phyloP scores from a whole-genome alignment of 192 early-diverging fungal species.

The Coemansia umbellata region DNA sequence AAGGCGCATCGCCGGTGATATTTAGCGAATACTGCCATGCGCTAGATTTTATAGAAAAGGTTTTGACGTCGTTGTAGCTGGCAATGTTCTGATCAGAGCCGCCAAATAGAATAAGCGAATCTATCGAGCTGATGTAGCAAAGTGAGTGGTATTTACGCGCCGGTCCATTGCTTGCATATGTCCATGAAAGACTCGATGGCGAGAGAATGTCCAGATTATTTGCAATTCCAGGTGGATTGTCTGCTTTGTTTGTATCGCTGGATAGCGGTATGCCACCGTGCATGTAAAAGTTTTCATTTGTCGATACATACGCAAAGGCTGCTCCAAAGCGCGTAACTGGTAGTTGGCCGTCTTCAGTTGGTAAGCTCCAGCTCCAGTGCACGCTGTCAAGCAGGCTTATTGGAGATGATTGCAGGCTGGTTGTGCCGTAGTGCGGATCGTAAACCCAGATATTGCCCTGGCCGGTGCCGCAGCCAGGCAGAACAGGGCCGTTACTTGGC shows the following conservation, averaged over 20 bases:
- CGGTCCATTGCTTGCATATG: conserved; percentile 56
- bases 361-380: conserved; percentile 51
- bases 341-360: conserved; percentile 37
- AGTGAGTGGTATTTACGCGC: conserved; percentile 53
- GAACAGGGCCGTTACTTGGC: conserved; percentile 28
- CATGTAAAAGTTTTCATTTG: conserved; percentile 36
- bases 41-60: conserved; percentile 49
- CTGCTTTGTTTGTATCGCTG: conserved; percentile 23
- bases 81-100: conserved; percentile 53
- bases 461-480: conserved; percentile 43
- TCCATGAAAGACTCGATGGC: conserved; percentile 55
- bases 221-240: conserved; percentile 17
- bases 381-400: conserved; percentile 44
- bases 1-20: conserved; percentile 46
- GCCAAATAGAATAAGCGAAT: conserved; percentile 62
- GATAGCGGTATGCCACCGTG: conserved; percentile 46
- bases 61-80: conserved; percentile 53
- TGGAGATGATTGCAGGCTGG: conserved; percentile 13
- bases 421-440: conserved; percentile 28
- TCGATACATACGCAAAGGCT: conserved; percentile 32
- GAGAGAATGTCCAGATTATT: conserved; percentile 51
- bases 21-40: conserved; percentile 54
- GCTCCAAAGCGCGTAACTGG: conserved; percentile 40
- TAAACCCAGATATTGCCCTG: conserved; percentile 38
- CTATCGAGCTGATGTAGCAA: conserved; percentile 55